phyloP scores from a whole-genome alignment of 2,329 filamentous ascomycete genomes.

The Rhinocladiella similis region DNA sequence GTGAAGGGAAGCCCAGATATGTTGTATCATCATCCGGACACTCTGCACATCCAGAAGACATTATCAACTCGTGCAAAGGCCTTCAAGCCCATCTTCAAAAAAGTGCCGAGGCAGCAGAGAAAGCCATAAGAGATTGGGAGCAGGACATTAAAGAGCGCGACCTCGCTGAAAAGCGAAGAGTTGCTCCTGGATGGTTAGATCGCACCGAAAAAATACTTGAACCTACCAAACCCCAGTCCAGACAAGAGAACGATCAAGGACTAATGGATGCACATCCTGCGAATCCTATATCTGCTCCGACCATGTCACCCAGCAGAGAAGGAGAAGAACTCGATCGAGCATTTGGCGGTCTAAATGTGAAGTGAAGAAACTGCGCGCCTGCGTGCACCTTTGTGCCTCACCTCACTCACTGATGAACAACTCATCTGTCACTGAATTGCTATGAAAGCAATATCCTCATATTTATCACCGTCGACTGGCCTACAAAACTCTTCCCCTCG shows the following conservation, averaged over 20 bases:
- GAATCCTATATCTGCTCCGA: conserved; percentile 34
- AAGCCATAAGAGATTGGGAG: conserved; percentile 69
- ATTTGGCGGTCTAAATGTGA: conserved; percentile 51
- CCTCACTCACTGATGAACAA: neutral
- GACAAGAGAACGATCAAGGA: conserved; percentile 25
- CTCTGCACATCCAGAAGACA: conserved; percentile 82
- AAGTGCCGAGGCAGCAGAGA: conserved; percentile 66
- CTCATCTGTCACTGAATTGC: neutral
- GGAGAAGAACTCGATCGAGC: conserved; percentile 56
- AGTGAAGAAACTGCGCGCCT: conserved; percentile 33
- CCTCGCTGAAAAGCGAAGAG: conserved; percentile 62
- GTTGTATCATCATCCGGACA: conserved; percentile 76
- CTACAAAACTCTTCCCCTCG: too few relatives aligned
- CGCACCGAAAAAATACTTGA: conserved; percentile 61
- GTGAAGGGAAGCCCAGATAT: conserved; percentile 63
- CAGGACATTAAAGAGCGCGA: conserved; percentile 60
- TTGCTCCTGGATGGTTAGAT: conserved; percentile 66
- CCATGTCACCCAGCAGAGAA: conserved; percentile 45
- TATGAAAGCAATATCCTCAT: neutral
- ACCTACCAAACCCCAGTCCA: conserved; percentile 39
- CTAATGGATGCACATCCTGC: conserved; percentile 40
- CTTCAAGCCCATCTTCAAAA: conserved; percentile 74
- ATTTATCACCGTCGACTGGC: too few relatives aligned
- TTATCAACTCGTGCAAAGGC: conserved; percentile 76
- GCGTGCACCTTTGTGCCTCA: conserved; percentile 10